A percentile compares a stretch with the other conserved stretches of the same genome.
phyloP scores from a whole-genome alignment of 805 yeast genomes.

The Starmerella vaccinii region DNA sequence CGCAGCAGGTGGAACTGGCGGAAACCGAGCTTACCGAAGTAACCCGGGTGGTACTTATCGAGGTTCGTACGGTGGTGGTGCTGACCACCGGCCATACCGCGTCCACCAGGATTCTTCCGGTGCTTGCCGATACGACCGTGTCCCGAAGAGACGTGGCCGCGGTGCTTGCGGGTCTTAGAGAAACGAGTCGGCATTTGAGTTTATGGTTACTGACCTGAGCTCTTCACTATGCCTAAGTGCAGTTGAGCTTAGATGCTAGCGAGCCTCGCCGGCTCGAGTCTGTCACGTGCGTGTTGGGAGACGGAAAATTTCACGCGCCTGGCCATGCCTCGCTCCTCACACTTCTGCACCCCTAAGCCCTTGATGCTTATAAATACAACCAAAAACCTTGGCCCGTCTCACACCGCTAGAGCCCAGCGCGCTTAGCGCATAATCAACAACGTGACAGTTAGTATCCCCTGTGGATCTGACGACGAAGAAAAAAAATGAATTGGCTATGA shows the following conservation, averaged over 20 bases:
- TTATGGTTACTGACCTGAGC: conserved; percentile 3
- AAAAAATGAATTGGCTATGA: neutral
- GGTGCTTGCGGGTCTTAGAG: conserved; percentile 98
- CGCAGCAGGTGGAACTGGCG: conserved; percentile 97
- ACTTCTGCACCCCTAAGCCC: conserved; percentile 1
- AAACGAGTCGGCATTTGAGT: conserved; percentile 89
- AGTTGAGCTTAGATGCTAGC: neutral
- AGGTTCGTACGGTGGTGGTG: conserved; percentile 99
- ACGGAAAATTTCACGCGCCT: conserved; percentile 4
- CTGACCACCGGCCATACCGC: conserved; percentile 99
- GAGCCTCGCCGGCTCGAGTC: conserved; percentile 6
- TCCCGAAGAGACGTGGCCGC: conserved; percentile 99
- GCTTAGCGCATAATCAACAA: no score
- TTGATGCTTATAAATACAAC: neutral
- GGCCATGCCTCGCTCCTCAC: neutral
- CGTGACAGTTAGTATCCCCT: no score
- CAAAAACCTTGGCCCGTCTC: no score
- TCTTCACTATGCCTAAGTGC: neutral
- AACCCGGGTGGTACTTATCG: conserved; percentile 99
- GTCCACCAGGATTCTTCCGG: conserved; percentile 99
- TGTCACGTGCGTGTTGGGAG: conserved; percentile 11
- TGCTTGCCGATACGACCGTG: conserved; percentile 99
- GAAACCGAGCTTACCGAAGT: conserved; percentile 99
- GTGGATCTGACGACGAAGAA: neutral
- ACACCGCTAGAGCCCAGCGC: no score